Percentiles rank a stretch among this genome's conserved stretches.
These are phyloP conservation scores for Leccinum pellstonianum DNA, from an alignment of 768 basidiomycete genomes.

Conservation along the genomic window DNA sequence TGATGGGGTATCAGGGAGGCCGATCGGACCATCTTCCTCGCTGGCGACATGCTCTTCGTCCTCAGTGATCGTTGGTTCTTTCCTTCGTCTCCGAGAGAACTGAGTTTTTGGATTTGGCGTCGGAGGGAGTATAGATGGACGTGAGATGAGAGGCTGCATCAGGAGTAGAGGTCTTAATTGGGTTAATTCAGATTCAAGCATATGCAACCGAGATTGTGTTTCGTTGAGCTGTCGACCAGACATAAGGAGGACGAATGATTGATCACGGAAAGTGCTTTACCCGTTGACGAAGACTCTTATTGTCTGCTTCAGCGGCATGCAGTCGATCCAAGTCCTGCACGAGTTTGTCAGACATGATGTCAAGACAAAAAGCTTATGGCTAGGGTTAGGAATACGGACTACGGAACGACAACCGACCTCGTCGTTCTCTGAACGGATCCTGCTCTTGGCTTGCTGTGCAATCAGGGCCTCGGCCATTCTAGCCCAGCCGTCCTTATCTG, in stretches of 20 bases:
- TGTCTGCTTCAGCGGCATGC: slow-evolving; percentile 57
- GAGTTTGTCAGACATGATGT: slow-evolving; percentile 16
- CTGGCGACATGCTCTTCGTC: slow-evolving; percentile 28
- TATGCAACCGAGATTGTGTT: slow-evolving; percentile 49
- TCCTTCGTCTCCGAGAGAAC: slow-evolving; percentile 27
- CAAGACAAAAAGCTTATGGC: background rate
- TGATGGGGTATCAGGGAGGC: slow-evolving; percentile 19
- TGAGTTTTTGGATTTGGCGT: slow-evolving; percentile 26
- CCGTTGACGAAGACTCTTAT: slow-evolving; percentile 57
- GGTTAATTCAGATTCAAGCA: slow-evolving; percentile 62
- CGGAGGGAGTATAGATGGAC: slow-evolving; percentile 17
- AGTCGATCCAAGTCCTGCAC: slow-evolving; percentile 56
- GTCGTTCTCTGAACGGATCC: slow-evolving; percentile 36
- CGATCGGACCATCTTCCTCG: slow-evolving; percentile 29
- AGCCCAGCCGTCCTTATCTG: slow-evolving; percentile 64
- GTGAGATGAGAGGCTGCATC: slow-evolving; percentile 51
- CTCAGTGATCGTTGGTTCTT: slow-evolving; percentile 21
- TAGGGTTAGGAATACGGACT: background rate
- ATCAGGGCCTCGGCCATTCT: slow-evolving; percentile 68
- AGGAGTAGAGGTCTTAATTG: slow-evolving; percentile 68
- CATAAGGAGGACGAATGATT: slow-evolving; percentile 4
- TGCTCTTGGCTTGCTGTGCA: slow-evolving; percentile 42
- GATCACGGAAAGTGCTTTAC: slow-evolving; percentile 35
- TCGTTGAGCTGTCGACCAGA: slow-evolving; percentile 51
- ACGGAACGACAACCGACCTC: slow-evolving; percentile 40